Percentiles rank a stretch among this genome's conserved stretches.
Conservation (phyloP, 192 early-diverging fungal species). For the Obelidium mucronatum region DNA sequence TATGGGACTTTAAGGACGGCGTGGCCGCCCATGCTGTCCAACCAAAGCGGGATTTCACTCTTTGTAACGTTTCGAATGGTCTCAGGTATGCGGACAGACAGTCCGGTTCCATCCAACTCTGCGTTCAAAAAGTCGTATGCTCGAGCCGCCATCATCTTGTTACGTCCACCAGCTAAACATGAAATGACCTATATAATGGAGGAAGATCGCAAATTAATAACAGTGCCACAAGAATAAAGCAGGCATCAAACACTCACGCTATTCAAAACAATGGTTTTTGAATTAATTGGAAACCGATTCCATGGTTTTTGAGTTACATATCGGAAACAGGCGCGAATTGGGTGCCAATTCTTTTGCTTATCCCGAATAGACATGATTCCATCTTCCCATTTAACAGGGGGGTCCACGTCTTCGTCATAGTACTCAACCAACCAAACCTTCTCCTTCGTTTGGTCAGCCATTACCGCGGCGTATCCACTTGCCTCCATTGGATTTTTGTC, state of each 20-base stretch:
- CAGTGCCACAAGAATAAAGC: not conserved
- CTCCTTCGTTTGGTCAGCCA: constrained; percentile 83
- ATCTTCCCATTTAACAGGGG: constrained; percentile 79
- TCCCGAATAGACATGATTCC: constrained; percentile 79
- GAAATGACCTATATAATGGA: constrained; percentile 65
- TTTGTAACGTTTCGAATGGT: constrained; percentile 86
- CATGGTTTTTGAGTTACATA: constrained; percentile 91
- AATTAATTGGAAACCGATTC: constrained; percentile 81
- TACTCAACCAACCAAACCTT: constrained; percentile 81
- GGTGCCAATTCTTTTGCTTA: constrained; percentile 71
- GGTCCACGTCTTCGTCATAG: constrained; percentile 73
- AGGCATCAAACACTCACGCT: constrained; percentile 31
- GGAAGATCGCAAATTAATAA: not conserved
- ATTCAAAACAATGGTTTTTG: constrained; percentile 82
- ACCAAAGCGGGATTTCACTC: constrained; percentile 81
- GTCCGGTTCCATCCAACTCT: constrained; percentile 74
- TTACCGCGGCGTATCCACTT: constrained; percentile 78
- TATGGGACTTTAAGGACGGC: constrained; percentile 91
- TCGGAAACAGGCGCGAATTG: constrained; percentile 85
- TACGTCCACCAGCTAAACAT: constrained; percentile 86
- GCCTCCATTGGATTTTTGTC: constrained; percentile 93
- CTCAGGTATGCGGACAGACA: constrained; percentile 78
- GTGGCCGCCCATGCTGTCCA: constrained; percentile 86
- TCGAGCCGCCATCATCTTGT: constrained; percentile 89
- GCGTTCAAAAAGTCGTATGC: constrained; percentile 89